phyloP scores from a whole-genome alignment of 176 grass and related monocot species.

The Thalia dealbata region DNA sequence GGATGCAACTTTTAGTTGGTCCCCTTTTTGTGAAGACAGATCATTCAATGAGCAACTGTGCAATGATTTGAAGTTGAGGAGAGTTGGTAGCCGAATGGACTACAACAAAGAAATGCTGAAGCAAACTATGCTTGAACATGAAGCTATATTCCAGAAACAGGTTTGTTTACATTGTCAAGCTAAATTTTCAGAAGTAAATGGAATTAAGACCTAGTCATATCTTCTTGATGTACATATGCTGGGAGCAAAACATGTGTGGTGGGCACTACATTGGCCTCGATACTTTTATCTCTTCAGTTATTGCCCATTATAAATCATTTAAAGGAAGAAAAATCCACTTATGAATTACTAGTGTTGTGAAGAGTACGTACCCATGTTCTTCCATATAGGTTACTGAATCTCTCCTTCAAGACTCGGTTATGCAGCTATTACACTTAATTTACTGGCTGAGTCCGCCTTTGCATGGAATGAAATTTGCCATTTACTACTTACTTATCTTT shows the following conservation, averaged over 20 bases:
- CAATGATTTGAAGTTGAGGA: conserved; percentile 30
- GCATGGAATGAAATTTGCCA: not conserved
- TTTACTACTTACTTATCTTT: not conserved
- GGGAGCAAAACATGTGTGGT: not conserved
- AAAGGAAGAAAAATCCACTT: not conserved
- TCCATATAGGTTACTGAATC: not conserved
- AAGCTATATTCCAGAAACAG: conserved; percentile 79
- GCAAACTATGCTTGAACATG: conserved; percentile 77
- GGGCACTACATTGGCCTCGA: not conserved
- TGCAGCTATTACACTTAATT: not conserved
- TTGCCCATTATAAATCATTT: not conserved
- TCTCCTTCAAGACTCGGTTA: not conserved
- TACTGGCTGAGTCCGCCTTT: not conserved
- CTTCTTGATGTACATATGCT: not conserved
- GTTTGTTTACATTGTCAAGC: conserved; percentile 24
- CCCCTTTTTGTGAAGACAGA: conserved; percentile 46
- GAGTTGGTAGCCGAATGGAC: conserved; percentile 29
- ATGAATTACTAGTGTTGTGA: not conserved
- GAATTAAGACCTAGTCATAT: not conserved
- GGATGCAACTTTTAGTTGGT: conserved; percentile 29
- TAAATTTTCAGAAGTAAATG: not conserved
- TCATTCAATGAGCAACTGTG: conserved; percentile 24
- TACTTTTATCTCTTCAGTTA: not conserved
- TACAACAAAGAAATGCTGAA: conserved; percentile 73
- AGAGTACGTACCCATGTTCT: not conserved